Evolutionary conservation across 768 basidiomycete genomes (phyloP).

Genomic region (Panaeolus cyanescens): DNA sequence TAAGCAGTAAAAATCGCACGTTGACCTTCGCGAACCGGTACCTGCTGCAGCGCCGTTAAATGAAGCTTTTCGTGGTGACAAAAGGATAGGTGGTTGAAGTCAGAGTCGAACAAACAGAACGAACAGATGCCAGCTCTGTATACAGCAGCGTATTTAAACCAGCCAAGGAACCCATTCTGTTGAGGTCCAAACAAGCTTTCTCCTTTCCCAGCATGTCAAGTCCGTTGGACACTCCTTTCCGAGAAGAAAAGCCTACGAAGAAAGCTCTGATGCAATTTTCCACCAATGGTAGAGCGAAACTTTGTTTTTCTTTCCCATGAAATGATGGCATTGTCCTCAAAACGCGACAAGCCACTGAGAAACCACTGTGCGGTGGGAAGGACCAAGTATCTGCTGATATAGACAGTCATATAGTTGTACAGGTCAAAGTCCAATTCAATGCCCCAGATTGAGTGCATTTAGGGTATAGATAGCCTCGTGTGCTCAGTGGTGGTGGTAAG

Average conservation of each 20-base stretch:
- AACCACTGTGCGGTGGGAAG: background rate
- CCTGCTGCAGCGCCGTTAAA: too few species aligned
- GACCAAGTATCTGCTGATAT: background rate
- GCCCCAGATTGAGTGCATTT: background rate
- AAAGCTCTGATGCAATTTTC: background rate
- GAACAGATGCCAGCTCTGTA: background rate
- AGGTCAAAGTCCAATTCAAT: background rate
- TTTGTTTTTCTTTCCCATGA: background rate
- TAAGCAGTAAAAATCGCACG: background rate
- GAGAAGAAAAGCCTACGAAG: background rate
- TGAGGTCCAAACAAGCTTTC: background rate
- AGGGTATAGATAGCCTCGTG: background rate
- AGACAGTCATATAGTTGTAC: background rate
- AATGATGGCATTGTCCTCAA: background rate
- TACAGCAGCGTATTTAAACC: background rate
- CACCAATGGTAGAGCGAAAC: background rate
- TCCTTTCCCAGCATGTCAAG: background rate
- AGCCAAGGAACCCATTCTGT: background rate
- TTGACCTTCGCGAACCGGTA: too few species aligned
- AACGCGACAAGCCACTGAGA: background rate
- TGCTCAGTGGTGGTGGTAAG: background rate
- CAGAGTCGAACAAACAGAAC: background rate
- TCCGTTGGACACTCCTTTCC: background rate
- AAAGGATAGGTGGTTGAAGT: background rate
- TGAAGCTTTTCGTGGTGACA: too few species aligned